Conservation (phyloP, 345 rosid genomes). For the Citrus maxima region DNA sequence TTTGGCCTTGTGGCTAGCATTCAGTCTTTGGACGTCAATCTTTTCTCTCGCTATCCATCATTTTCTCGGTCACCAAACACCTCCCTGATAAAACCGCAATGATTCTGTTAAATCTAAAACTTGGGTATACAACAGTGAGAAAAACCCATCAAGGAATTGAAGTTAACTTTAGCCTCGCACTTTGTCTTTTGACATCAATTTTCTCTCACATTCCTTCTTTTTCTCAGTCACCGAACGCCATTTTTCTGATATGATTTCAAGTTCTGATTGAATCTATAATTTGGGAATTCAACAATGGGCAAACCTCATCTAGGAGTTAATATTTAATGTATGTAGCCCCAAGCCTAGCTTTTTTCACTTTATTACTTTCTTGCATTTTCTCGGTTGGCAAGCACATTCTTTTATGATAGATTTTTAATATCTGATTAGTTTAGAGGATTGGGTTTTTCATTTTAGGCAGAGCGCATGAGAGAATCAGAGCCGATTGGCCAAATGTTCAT, state of each 20-base stretch:
- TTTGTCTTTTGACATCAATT: no score
- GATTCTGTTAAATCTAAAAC: background rate
- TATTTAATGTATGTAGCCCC: background rate
- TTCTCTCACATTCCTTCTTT: background rate
- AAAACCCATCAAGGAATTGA: no score
- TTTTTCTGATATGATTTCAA: background rate
- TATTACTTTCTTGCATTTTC: no score
- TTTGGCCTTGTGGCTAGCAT: background rate
- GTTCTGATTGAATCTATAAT: no score
- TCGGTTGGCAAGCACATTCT: background rate
- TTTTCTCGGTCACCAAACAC: background rate
- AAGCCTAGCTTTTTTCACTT: no score
- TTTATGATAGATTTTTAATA: no score
- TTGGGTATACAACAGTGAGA: background rate
- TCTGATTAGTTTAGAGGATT: no score
- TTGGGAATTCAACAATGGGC: no score
- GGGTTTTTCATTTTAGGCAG: background rate
- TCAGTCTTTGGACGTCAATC: background rate
- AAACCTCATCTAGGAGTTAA: no score
- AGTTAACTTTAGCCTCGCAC: no score
- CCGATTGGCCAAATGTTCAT: constrained; percentile 76
- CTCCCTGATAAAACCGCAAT: background rate
- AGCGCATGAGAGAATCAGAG: constrained; percentile 14
- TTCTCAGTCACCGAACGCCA: no score
- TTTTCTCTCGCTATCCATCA: background rate